Conservation (phyloP, 495 filamentous ascomycete species). For the Glarea lozoyensis region DNA sequence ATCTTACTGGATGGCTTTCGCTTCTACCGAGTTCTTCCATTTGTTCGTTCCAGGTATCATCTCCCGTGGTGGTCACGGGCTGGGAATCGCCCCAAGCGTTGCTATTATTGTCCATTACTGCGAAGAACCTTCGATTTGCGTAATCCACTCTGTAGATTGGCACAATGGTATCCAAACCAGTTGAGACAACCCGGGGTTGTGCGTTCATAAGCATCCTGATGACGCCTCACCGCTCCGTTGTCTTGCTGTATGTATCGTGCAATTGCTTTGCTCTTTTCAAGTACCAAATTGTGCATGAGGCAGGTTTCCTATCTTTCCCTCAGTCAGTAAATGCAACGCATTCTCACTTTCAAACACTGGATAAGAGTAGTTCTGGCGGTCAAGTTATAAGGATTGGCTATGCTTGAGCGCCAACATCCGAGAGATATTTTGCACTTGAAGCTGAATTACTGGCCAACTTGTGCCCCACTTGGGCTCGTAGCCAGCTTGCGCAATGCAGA, state of each 20-base stretch:
- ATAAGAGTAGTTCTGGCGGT: constrained; percentile 3
- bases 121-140: constrained; percentile 19
- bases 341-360: constrained; percentile 10
- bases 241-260: constrained; percentile 15
- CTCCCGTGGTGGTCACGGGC: constrained; percentile 11
- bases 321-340: constrained; percentile 8
- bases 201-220: constrained; percentile 23
- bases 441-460: not conserved
- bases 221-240: constrained; percentile 17
- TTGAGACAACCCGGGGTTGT: constrained; percentile 21
- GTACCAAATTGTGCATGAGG: constrained; percentile 13
- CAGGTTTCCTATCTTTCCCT: constrained; percentile 1
- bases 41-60: constrained; percentile 15
- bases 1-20: constrained; percentile 14
- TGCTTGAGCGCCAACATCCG: not conserved
- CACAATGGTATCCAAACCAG: constrained; percentile 20
- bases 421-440: not conserved
- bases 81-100: constrained; percentile 21
- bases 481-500: not conserved
- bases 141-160: constrained; percentile 11
- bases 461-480: not conserved
- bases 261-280: constrained; percentile 14
- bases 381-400: constrained; percentile 2
- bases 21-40: constrained; percentile 12
- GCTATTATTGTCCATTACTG: constrained; percentile 21